Evolutionary conservation across 2,329 filamentous ascomycete genomes (phyloP), one percentile per base, ranked within the genome.

Genomic region (Fusarium proliferatum): DNA sequence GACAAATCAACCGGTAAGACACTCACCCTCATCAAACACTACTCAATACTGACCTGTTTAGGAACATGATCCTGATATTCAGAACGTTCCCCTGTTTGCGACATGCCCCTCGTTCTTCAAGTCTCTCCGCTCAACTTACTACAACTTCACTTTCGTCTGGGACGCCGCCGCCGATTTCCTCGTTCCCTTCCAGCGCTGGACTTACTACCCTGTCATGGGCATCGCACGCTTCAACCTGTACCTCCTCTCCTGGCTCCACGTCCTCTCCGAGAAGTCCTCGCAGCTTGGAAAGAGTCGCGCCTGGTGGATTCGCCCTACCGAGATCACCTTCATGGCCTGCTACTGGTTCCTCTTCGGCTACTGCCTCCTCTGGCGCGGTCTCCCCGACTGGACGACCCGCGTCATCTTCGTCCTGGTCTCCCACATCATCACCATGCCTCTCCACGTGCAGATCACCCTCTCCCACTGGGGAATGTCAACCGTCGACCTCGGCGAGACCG

Each of bases 211-310:
- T 3, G 81, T 92, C 77, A 89, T 94, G 84, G 85, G 84, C 67
- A 84, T 93, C 61, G 92, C 90, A 6, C 90, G 92, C 68, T 93
- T 94, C 87, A 93, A 93, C 79, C 87, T 94, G 4, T 93, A 93
- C 80, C 81, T 90, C 23, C 86, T 93, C 16, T 91, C 89, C 9
- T 92, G 90, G 90, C 82, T 87, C 21, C 91, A 92, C 78, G 87
- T 93, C 15, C 81, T 93, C 36, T 86, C 87, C 9, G 83, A 84
- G 42, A 84, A 85, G 77, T 88, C 88, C 0, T 86, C 88, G 0
- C 85, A 84, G 39, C 90, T 91, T 63, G 89, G 88, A 57, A 82
- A 79, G 77, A 84, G 81, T 48, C 87, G 87, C 49, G 91, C 91
- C 1, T 89, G 89, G 86, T 93, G 91, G 90, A 89, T 91, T 71